These are phyloP conservation scores for Pseudocercospora macadamiae DNA, from an alignment of 2,329 filamentous ascomycete genomes.

Conservation along the genomic window DNA sequence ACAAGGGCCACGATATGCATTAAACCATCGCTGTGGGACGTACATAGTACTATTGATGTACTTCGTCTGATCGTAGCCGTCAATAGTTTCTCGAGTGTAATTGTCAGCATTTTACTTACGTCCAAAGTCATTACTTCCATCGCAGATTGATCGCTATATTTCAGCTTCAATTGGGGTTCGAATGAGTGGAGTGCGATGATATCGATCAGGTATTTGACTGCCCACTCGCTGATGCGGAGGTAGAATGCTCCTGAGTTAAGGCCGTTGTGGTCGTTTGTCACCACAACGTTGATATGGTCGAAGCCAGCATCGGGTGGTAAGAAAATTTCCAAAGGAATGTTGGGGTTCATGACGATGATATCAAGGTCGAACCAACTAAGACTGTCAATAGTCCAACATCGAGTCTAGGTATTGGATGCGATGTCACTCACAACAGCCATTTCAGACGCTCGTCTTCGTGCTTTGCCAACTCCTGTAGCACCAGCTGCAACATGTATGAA, in stretches of 20 bases:
- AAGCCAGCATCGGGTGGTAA: conserved; percentile 34
- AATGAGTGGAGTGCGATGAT: conserved; percentile 7
- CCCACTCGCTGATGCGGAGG: conserved; percentile 30
- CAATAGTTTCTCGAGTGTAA: neutral
- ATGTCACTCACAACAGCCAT: conserved; percentile 36
- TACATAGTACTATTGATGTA: conserved; percentile 7
- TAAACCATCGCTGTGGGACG: conserved; percentile 31
- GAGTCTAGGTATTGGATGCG: neutral
- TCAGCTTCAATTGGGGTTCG: conserved; percentile 4
- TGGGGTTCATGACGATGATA: conserved; percentile 35
- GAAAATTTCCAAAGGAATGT: conserved; percentile 37
- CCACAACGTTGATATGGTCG: conserved; percentile 32
- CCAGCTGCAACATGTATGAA: conserved; percentile 14
- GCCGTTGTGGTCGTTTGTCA: conserved; percentile 32
- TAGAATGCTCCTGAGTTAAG: conserved; percentile 39
- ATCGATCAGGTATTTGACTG: conserved; percentile 7
- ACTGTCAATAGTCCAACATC: conserved; percentile 15
- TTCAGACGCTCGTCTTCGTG: conserved; percentile 29
- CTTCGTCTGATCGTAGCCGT: neutral
- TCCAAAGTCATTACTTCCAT: conserved; percentile 1
- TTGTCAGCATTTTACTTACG: neutral
- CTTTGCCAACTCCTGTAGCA: conserved; percentile 36
- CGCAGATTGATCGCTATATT: conserved; percentile 10
- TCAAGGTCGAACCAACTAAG: conserved; percentile 34
- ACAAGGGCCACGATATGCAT: conserved; percentile 22